These are phyloP conservation scores for Ascochyta fabae DNA, from an alignment of 2,329 filamentous ascomycete genomes.

Conservation along the genomic window DNA sequence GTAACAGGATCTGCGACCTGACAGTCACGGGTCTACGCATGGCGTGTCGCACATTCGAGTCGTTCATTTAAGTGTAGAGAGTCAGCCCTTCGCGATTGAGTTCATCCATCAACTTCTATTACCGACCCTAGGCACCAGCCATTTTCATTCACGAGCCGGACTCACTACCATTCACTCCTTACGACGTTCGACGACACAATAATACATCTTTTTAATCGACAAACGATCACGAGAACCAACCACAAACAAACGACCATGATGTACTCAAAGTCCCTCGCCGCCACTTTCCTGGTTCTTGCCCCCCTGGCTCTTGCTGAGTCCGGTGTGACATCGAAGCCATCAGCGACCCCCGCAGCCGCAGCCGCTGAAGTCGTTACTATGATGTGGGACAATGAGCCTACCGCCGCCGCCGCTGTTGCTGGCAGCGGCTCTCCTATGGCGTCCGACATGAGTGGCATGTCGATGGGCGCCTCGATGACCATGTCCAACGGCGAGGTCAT, in stretches of 20 bases:
- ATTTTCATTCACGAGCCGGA: conserved; percentile 21
- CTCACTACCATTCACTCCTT: conserved; percentile 24
- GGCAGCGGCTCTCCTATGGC: conserved; percentile 32
- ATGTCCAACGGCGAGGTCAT: conserved; percentile 28
- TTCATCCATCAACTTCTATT: conserved; percentile 2
- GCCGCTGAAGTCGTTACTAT: conserved; percentile 22
- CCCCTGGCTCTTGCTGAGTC: conserved; percentile 17
- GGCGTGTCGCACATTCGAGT: conserved; percentile 4
- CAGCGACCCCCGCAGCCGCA: conserved; percentile 14
- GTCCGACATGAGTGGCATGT: conserved; percentile 43
- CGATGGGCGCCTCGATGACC: conserved; percentile 35
- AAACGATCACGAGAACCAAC: background rate
- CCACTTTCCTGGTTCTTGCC: conserved; percentile 15
- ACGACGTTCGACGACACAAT: conserved; percentile 3
- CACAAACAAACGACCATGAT: background rate
- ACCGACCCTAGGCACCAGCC: conserved; percentile 10
- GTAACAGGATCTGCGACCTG: conserved; percentile 10
- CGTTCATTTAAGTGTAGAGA: conserved; percentile 4
- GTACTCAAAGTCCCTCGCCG: conserved; percentile 10
- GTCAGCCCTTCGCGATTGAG: conserved; percentile 1
- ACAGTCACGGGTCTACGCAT: conserved; percentile 8
- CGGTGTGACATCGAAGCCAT: conserved; percentile 11
- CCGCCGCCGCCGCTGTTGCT: background rate
- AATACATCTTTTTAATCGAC: background rate
- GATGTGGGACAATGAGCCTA: conserved; percentile 21